A percentile compares a stretch with the other conserved stretches of the same genome.
Evolutionary conservation across 2,329 filamentous ascomycete species (phyloP).

Genomic region (Lasiodiplodia sp.): DNA sequence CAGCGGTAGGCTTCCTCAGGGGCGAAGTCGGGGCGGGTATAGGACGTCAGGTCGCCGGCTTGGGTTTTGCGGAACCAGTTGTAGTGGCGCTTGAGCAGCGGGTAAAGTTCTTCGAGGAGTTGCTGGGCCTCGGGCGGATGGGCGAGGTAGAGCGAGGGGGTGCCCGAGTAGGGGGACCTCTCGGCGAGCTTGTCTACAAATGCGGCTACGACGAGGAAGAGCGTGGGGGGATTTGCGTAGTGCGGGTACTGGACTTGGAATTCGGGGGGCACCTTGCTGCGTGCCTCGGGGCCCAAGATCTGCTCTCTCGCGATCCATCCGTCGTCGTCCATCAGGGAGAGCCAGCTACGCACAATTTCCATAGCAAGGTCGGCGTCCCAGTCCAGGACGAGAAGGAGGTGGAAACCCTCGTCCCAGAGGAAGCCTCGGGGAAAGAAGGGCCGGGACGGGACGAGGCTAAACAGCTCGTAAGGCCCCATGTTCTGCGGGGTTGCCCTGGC

Average conservation of each 20-base stretch:
- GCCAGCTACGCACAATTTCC: conserved; percentile 94
- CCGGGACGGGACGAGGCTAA: conserved; percentile 87
- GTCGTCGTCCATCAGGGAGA: conserved; percentile 94
- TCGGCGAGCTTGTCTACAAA: conserved; percentile 76
- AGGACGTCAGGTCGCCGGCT: conserved; percentile 85
- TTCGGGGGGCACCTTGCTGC: conserved; percentile 91
- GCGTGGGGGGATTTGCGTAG: conserved; percentile 94
- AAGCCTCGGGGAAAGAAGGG: conserved; percentile 98
- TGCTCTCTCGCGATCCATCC: conserved; percentile 98
- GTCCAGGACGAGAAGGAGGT: conserved; percentile 87
- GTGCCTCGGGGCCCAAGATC: conserved; percentile 88
- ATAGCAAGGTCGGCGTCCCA: conserved; percentile 90
- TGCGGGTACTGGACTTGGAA: conserved; percentile 97
- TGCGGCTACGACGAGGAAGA: conserved; percentile 86
- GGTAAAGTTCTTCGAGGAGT: conserved; percentile 83
- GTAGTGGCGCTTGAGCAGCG: conserved; percentile 88
- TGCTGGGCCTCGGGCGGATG: conserved; percentile 64
- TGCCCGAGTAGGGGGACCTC: conserved; percentile 45
- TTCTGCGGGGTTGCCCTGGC: conserved; percentile 70
- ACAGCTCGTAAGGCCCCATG: conserved; percentile 87
- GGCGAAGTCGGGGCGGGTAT: conserved; percentile 88
- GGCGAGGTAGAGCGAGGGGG: conserved; percentile 35
- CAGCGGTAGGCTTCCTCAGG: conserved; percentile 91
- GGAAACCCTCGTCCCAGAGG: conserved; percentile 98
- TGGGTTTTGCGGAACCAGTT: conserved; percentile 96